Evolutionary conservation across 2,329 filamentous ascomycete species (phyloP).

Genomic region (Fusarium torulosum): DNA sequence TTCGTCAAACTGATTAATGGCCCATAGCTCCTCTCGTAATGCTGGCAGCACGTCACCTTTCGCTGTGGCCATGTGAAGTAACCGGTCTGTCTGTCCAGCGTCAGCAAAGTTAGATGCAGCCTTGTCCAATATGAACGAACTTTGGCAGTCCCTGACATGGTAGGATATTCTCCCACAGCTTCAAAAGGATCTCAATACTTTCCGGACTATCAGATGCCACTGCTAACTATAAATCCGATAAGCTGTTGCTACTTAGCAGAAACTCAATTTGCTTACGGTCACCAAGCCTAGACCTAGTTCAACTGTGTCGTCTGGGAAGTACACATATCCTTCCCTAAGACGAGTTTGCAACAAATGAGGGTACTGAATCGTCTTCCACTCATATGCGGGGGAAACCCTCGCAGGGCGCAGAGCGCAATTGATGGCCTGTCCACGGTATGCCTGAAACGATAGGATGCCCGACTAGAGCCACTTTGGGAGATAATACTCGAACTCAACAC

Average conservation of each 20-base stretch:
- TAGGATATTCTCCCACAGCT: conserved; percentile 29
- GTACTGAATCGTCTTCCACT: rapidly evolving
- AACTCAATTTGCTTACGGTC: background rate
- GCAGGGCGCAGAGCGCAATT: conserved; percentile 7
- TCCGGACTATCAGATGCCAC: rapidly evolving
- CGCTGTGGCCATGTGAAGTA: conserved; percentile 5
- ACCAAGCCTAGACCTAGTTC: rapidly evolving
- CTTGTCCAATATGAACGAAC: background rate
- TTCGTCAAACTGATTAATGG: background rate
- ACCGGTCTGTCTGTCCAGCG: background rate
- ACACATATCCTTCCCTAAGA: rapidly evolving
- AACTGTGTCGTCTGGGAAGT: conserved; percentile 10
- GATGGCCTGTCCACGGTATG: background rate
- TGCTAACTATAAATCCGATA: background rate
- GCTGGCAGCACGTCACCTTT: background rate
- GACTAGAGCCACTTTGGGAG: conserved; percentile 35
- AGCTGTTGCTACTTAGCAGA: background rate
- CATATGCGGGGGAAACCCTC: rapidly evolving
- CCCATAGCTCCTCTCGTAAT: conserved; percentile 16
- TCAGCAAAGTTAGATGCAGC: background rate
- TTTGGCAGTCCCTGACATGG: conserved; percentile 14
- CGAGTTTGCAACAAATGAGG: rapidly evolving
- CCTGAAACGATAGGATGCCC: background rate
- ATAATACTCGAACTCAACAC: background rate
- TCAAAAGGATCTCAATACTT: background rate